Base-by-base conservation (phyloP, 192 early-diverging fungal species). In the Backusella parvicylindrica region DNA sequence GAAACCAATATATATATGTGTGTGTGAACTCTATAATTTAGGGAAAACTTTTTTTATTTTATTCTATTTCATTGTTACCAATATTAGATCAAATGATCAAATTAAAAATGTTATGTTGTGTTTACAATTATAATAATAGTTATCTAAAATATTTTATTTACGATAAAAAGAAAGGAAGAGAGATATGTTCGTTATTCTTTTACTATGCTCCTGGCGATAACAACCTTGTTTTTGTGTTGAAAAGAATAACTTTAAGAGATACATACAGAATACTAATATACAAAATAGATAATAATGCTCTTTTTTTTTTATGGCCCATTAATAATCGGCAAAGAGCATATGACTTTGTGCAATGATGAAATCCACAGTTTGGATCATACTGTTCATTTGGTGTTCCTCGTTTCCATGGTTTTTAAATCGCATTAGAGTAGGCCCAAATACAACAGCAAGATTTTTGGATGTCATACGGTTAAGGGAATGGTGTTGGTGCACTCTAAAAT, bases 351-450 rank as follows among this genome's bases (percentile, higher is more conserved):
- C 75, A 41, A 94, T 85, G 71, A 94, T 82, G 67, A 90, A 92
- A 68, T 91, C 89, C 31, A 94, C 87, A 0, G 85, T 84, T 47
- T 84, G 77, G 82, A 91, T 94, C 76, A 90, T 93, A 26, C 82
- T 83, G 1, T 85, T 85, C 92, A 93, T 94, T 35, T 94, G 90
- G 11, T 87, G 72, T 75, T 93, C 86, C 72, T 93, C 92, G 15
- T 75, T 79, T 16, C 79, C 83, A 33, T 87, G 75, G 64, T 89
- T 83, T 7, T 81, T 77, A 79, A 87, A 87, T 32, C 89, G 85
- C 85, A 94, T 82, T 31, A 99, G 75, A 13, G 93, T 96, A n/a
- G 95, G 95, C 1, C 92, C 96, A 91, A 99, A 97, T 43, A 99
- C 94, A 23, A 97, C 95, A 26, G 94, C 89, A 49, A 99, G 77